Conservation (phyloP, 768 basidiomycete species). For the Lactarius pseudohatsudake region DNA sequence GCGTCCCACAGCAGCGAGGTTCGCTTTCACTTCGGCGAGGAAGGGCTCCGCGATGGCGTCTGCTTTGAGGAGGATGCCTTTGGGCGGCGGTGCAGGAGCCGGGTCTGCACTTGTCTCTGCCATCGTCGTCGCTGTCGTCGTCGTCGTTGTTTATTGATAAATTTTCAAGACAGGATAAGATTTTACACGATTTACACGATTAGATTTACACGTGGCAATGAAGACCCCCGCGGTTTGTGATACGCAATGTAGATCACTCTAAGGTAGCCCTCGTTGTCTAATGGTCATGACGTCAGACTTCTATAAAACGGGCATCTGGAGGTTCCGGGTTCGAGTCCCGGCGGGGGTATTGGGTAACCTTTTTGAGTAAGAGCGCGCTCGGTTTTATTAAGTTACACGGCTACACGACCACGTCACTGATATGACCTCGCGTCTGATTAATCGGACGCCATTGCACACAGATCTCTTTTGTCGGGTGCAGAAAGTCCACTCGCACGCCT, state of each 20-base stretch:
- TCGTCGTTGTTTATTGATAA: not conserved
- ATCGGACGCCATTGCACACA: not conserved
- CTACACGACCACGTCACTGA: no score
- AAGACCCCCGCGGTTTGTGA: not conserved
- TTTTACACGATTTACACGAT: not conserved
- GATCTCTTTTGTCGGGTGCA: no score
- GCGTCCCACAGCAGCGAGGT: constrained; percentile 36
- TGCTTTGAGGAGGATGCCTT: constrained; percentile 77
- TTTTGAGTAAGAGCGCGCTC: constrained; percentile 3
- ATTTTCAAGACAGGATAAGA: not conserved
- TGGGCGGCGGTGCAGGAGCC: constrained; percentile 39
- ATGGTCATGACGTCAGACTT: constrained; percentile 93
- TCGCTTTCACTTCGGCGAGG: constrained; percentile 62
- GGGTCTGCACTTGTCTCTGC: not conserved
- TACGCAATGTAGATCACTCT: not conserved
- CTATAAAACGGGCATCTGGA: constrained; percentile 62
- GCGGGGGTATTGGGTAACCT: constrained; percentile 52
- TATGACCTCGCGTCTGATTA: not conserved
- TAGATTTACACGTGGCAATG: not conserved
- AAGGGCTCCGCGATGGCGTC: constrained; percentile 73
- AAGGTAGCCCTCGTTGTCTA: constrained; percentile 75
- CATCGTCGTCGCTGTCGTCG: not conserved
- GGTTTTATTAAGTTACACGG: no score
- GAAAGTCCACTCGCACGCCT: not conserved
- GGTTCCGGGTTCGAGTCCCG: constrained; percentile 87